Evolutionary conservation across 768 basidiomycete genomes (phyloP), one percentile per base, ranked within the genome.

Genomic region (Cystofilobasidium macerans): DNA sequence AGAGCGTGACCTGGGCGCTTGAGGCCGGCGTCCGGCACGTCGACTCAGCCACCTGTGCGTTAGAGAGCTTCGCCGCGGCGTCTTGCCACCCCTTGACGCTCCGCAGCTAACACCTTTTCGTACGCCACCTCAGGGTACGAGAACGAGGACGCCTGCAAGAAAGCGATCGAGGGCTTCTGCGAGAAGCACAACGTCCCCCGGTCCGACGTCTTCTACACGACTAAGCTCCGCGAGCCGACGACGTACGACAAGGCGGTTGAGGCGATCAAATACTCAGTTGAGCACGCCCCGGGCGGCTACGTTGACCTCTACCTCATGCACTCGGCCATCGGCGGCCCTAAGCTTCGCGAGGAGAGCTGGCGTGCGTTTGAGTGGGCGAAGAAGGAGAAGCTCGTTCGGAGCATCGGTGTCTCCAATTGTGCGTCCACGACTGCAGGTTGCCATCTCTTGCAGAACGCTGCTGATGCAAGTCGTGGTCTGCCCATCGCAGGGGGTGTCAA

Each of bases 21-120:
- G 82, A 86, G 82, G 80, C 83, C 42, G 84, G 85, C 6, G 85
- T 86, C 75, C 81, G 82, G 57, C 83, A 83, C 72, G 80, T 86
- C 64, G 84, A 77, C 65, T 75, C 74, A 53, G 76, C 76, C 78
- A 74, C 78, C 79, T 78, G 76, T 75, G 71, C 20, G 57, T 70
- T n/a, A n/a, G n/a, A n/a, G n/a, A n/a, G n/a, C n/a, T n/a, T n/a
- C n/a, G n/a, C n/a, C n/a, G n/a, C n/a, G n/a, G n/a, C n/a, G n/a
- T n/a, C n/a, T n/a, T n/a, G n/a, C n/a, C 9, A 22, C 18, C 24
- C n/a, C 40, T 33, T 67, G n/a, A n/a, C n/a, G n/a, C n/a, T n/a
- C n/a, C n/a, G n/a, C n/a, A n/a, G n/a, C n/a, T n/a, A n/a, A n/a
- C n/a, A n/a, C 22, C 56, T 22, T 20, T 18, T 38, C 14, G 7